phyloP scores from a whole-genome alignment of 495 filamentous ascomycete genomes.

The Darksidea phi region DNA sequence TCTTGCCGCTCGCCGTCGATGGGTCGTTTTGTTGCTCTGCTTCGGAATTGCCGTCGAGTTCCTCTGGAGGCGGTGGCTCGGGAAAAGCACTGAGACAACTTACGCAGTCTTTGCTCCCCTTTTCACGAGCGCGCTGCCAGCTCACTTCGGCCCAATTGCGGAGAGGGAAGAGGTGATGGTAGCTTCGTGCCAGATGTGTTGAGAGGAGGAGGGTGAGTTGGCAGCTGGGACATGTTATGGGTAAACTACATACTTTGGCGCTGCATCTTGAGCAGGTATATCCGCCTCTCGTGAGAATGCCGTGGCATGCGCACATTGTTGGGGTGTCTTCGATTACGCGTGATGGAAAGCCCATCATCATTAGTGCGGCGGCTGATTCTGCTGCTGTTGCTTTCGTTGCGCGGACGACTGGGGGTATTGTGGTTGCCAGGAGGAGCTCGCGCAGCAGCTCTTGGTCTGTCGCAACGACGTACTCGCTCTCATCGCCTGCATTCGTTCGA shows the following conservation, averaged over 20 bases:
- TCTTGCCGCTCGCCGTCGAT: slow-evolving; percentile 3
- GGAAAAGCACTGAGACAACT: slow-evolving; percentile 57
- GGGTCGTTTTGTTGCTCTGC: slow-evolving; percentile 1
- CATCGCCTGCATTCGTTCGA: slow-evolving; percentile 78
- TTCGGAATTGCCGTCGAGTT: slow-evolving; percentile 29
- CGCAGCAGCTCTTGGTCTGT: slow-evolving; percentile 86
- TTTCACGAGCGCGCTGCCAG: slow-evolving; percentile 65
- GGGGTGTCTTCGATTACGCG: slow-evolving; percentile 72
- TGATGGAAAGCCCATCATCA: slow-evolving; percentile 99
- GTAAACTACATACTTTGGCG: slow-evolving; percentile 85
- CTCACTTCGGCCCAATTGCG: slow-evolving; percentile 86
- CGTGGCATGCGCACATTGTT: slow-evolving; percentile 90
- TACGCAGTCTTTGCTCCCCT: slow-evolving; percentile 51
- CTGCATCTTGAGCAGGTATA: slow-evolving; percentile 89
- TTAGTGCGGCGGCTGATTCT: slow-evolving; percentile 66
- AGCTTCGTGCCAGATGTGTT: slow-evolving; percentile 92
- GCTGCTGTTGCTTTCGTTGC: slow-evolving; percentile 40
- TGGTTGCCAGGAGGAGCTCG: slow-evolving; percentile 82
- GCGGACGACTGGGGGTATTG: slow-evolving; percentile 81
- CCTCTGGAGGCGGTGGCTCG: slow-evolving; percentile 40
- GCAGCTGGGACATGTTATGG: slow-evolving; percentile 88
- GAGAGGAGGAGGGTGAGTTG: slow-evolving; percentile 90
- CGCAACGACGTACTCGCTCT: slow-evolving; percentile 74
- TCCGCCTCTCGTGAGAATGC: slow-evolving; percentile 76
- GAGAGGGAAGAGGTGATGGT: slow-evolving; percentile 93